Base-by-base conservation (phyloP, 495 filamentous ascomycete genomes). In the Lasiosphaeriaceae sp. region DNA sequence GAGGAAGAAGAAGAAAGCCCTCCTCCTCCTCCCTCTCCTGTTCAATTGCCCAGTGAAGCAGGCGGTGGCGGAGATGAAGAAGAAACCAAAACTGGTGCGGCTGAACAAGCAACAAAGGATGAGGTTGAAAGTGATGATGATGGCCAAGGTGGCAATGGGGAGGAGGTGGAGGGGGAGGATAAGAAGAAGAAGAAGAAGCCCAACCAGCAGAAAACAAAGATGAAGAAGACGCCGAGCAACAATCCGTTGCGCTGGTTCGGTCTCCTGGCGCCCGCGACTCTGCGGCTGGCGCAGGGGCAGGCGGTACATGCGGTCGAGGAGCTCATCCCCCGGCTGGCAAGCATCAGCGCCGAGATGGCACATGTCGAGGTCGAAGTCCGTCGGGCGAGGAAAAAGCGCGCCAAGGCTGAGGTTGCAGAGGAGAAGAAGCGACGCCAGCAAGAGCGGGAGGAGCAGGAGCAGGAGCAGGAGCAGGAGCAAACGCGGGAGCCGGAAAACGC, bases 221-320 rank as follows among this genome's bases (percentile, higher is more conserved):
- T 14, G 45, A 54, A 12, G 48, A 37, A 3, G 35, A 54, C 14
- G 20, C 43, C 22, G 37, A 49, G n/a, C 66, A n/a, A 66, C 14
- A 80, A 90, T 63, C 86, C 88, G 5, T 74, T 90, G 44, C 70
- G 77, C 34, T 89, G 86, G 86, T 90, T 87, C 66, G 87, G 87
- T 5, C 78, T 90, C 35, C 70, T 90, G 0, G 78, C 84, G 9
- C 83, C 88, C 0, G 70, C 70, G 23, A 69, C 83, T 7, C 75
- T 91, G 39, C 81, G 84, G 49, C 72, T 65, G 21, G 85, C 87
- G 0, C 87, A 89, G 66, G 70, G 51, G 12, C 66, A 71, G 43
- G 71, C 76, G 21, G 59, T 77, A 43, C 50, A 70, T 52, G 71
- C 72, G 2, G 72, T 82, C 7, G 72, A 76, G 63, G 63, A 74